Evolutionary conservation across 2,329 filamentous ascomycete genomes (phyloP), one percentile per base, ranked within the genome.

Genomic region (Ramularia endophylla): DNA sequence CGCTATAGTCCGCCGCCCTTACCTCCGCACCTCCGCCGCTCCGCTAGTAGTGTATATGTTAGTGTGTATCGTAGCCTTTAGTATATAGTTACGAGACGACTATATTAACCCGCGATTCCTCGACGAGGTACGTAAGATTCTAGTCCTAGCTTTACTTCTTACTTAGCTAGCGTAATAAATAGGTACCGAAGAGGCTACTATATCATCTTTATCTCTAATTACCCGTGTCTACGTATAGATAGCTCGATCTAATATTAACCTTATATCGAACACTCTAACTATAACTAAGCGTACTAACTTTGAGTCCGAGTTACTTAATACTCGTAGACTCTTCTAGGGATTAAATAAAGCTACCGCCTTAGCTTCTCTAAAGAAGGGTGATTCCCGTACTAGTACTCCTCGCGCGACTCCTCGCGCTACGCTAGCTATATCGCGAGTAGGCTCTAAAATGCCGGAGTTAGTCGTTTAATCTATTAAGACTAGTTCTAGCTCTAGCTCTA

Each of bases 241-340:
- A 35, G 32, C 32, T 8, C 32, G 32, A n/a, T 17, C 8, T 5
- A 35, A 35, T 20, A 20, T 35, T 16, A 17, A 35, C 32, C 32
- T 35, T 35, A 35, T 35, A 20, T 35, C 16, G 5, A 35, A 35
- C 20, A 35, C 12, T 12, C 32, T 35, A 16, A 35, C n/a, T 7
- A n/a, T n/a, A 17, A 17, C 12, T 12, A 12, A 35, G 16, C 32
- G 32, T 11, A 12, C 17, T 11, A 18, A 35, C 7, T 35, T 35
- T 18, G 12, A 35, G n/a, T n/a, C 8, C 16, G 16, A 35, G 17
- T 16, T 35, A 35, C 17, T 17, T 7, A 7, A 16, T 8, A 16
- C 13, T 18, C 18, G 18, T 35, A 17, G 20, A 7, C 13, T 35
- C 17, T 35, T 35, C 32, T 35, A 35, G 16, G 32, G 18, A 13